Conservation (phyloP, 148 eudicot species). For the Pouteria glomerata region DNA sequence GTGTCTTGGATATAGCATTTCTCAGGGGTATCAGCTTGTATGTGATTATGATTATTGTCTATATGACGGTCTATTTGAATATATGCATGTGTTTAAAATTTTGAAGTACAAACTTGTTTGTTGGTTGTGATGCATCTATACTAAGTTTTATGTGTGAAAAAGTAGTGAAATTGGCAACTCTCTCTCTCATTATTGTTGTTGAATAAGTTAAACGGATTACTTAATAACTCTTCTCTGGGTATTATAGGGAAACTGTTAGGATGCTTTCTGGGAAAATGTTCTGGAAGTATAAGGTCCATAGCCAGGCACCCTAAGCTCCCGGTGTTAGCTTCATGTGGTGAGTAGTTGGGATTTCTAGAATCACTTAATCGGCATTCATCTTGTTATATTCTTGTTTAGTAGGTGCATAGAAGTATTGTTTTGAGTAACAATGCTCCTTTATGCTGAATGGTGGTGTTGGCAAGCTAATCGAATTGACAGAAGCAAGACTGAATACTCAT, state of each 20-base stretch:
- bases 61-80: background rate
- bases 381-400: background rate
- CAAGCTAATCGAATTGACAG: background rate
- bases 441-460: background rate
- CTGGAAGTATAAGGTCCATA: constrained; percentile 94
- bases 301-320: constrained; percentile 80
- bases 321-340: constrained; percentile 94
- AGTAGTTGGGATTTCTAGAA: constrained; percentile 15
- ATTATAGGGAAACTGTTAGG: constrained; percentile 75
- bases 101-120: background rate
- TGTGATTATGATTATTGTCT: background rate
- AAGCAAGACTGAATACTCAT: background rate
- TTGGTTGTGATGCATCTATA: background rate
- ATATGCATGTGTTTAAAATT: background rate
- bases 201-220: too few relatives aligned
- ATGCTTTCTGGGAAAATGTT: constrained; percentile 83
- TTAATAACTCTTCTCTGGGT: constrained; percentile 19
- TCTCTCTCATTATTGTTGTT: too few relatives aligned
- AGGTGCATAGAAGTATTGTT: background rate
- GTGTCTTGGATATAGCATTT: background rate
- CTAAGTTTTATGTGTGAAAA: background rate
- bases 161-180: background rate
- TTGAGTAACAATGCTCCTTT: background rate
- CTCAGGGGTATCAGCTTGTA: background rate
- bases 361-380: background rate